Conservation (phyloP, 179 eudicot genomes). For the Camellia oleifera region DNA sequence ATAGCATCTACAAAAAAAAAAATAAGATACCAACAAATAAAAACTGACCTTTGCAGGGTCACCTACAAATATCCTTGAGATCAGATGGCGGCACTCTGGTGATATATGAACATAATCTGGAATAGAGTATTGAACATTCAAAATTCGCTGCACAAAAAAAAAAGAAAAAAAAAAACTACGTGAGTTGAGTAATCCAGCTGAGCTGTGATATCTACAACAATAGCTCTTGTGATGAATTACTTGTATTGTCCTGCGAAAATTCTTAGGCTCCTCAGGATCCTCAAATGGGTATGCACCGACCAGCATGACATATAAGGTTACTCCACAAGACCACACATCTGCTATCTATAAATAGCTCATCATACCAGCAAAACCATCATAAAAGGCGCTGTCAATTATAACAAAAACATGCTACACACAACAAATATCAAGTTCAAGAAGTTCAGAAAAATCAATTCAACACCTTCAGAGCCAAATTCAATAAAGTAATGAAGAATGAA, state of each 20-base stretch:
- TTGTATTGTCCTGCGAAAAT: slow-evolving; percentile 88
- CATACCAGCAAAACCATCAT: slow-evolving; percentile 1
- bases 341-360: slow-evolving; percentile 56
- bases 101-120: slow-evolving; percentile 97
- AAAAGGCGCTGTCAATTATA: no score
- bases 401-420: not conserved
- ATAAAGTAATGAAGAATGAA: not conserved
- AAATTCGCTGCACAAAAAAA: slow-evolving; percentile 67
- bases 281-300: slow-evolving; percentile 98
- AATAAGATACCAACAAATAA: not conserved
- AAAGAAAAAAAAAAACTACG: no score
- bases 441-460: not conserved
- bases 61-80: slow-evolving; percentile 88
- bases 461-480: not conserved
- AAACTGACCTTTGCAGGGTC: slow-evolving; percentile 76
- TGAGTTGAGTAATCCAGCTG: not conserved
- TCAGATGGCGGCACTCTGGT: slow-evolving; percentile 84
- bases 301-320: slow-evolving; percentile 92
- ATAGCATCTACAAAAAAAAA: not conserved
- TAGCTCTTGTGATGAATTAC: slow-evolving; percentile 28
- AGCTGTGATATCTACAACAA: not conserved
- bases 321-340: slow-evolving; percentile 99
- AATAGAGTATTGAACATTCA: slow-evolving; percentile 90
- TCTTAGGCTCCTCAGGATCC: slow-evolving; percentile 95
- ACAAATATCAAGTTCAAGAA: not conserved